Percentiles rank a stretch among this genome's conserved stretches.
Evolutionary conservation across 257 asterid species (phyloP).

Genomic region (Leonotis leonurus): DNA sequence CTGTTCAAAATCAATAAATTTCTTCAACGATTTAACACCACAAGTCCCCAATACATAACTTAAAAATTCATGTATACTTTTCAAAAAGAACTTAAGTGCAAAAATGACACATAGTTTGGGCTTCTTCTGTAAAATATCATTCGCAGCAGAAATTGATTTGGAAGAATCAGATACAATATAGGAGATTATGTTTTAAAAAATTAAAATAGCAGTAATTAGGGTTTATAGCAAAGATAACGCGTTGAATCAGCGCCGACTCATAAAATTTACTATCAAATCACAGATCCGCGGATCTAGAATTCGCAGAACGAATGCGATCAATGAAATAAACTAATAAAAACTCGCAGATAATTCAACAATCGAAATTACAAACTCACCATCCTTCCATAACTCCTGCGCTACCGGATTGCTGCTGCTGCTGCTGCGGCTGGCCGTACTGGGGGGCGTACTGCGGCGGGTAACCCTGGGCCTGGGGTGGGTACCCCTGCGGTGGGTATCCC

Average conservation of each 20-base stretch:
- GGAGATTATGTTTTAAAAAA: too few species aligned
- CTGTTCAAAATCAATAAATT: conserved; percentile 27
- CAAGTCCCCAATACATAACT: too few species aligned
- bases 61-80: too few species aligned
- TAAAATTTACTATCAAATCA: conserved; percentile 1
- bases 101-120: too few species aligned
- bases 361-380: conserved; percentile 33
- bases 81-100: too few species aligned
- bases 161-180: too few species aligned
- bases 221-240: too few species aligned
- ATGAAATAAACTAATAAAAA: conserved; percentile 11
- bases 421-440: conserved; percentile 50
- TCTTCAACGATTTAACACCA: background rate
- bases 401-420: conserved; percentile 38
- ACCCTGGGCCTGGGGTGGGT: conserved; percentile 46
- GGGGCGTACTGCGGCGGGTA: conserved; percentile 67
- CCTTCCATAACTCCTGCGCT: conserved; percentile 50
- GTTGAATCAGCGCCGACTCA: conserved; percentile 18
- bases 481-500: too few species aligned
- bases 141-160: too few species aligned
- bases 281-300: conserved; percentile 26
- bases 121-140: too few species aligned
- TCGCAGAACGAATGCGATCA: background rate
- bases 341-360: background rate
- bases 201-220: too few species aligned